Evolutionary conservation across 179 eudicot genomes (phyloP).

Genomic region (Heliamphora pulchella): DNA sequence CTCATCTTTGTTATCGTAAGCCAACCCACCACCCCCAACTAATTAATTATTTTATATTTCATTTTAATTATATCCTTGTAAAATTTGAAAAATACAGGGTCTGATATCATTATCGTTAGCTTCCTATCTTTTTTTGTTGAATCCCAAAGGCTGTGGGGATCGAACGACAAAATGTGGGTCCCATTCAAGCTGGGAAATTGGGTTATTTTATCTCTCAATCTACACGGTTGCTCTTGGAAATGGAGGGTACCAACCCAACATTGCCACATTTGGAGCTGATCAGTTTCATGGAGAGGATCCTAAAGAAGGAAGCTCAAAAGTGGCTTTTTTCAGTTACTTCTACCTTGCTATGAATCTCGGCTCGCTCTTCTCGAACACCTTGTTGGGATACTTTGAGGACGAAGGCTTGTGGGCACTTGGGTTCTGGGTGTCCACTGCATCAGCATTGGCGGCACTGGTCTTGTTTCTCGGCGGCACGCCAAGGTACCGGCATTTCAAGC

Average conservation of each 20-base stretch:
- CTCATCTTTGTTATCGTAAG: slow-evolving; percentile 24
- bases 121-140: slow-evolving; percentile 34
- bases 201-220: slow-evolving; percentile 42
- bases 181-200: slow-evolving; percentile 35
- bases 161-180: slow-evolving; percentile 21
- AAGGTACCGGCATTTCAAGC: slow-evolving; percentile 42
- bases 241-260: slow-evolving; percentile 48
- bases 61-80: too few species aligned
- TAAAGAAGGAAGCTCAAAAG: slow-evolving; percentile 33
- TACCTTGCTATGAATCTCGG: slow-evolving; percentile 43
- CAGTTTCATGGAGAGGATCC: slow-evolving; percentile 43
- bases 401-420: slow-evolving; percentile 47
- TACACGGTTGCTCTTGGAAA: slow-evolving; percentile 45
- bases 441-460: slow-evolving; percentile 31
- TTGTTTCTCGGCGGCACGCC: slow-evolving; percentile 38
- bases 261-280: slow-evolving; percentile 52
- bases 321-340: slow-evolving; percentile 46
- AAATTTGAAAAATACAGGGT: slow-evolving; percentile 24
- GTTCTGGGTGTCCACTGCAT: slow-evolving; percentile 38
- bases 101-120: slow-evolving; percentile 28
- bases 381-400: slow-evolving; percentile 40
- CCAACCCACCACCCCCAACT: too few species aligned
- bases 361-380: slow-evolving; percentile 47
- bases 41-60: too few species aligned
- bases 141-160: slow-evolving; percentile 42